Evolutionary conservation across 306 rosid species (phyloP).

Genomic region (Vachellia pachyceras): DNA sequence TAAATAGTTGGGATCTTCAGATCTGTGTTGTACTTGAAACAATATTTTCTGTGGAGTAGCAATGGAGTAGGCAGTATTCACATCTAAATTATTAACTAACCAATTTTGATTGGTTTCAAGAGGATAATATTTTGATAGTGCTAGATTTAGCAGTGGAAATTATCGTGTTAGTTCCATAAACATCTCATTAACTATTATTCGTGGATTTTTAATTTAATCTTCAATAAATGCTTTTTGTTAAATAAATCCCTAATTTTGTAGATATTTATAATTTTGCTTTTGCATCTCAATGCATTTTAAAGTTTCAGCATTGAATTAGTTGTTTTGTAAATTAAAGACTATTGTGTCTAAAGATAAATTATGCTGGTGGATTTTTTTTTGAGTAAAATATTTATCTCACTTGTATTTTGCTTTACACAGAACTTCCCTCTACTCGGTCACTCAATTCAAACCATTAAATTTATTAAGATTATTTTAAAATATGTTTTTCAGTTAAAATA

Average conservation of each 20-base stretch:
- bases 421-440: too few relatives aligned
- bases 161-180: neutral
- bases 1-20: conserved; percentile 21
- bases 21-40: neutral
- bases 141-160: neutral
- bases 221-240: neutral
- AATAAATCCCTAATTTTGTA: neutral
- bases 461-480: too few relatives aligned
- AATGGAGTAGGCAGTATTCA: too few relatives aligned
- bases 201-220: neutral
- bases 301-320: neutral
- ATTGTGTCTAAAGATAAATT: too few relatives aligned
- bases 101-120: too few relatives aligned
- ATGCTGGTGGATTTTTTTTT: too few relatives aligned
- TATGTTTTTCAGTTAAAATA: too few relatives aligned
- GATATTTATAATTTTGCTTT: neutral
- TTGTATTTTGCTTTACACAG: too few relatives aligned
- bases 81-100: too few relatives aligned
- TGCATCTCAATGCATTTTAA: neutral
- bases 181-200: neutral
- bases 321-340: neutral
- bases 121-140: too few relatives aligned
- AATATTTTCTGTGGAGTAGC: neutral
- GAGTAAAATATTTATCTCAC: too few relatives aligned
- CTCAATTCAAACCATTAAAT: too few relatives aligned